phyloP scores from a whole-genome alignment of 768 basidiomycete genomes.

The Psilocybe sp. region DNA sequence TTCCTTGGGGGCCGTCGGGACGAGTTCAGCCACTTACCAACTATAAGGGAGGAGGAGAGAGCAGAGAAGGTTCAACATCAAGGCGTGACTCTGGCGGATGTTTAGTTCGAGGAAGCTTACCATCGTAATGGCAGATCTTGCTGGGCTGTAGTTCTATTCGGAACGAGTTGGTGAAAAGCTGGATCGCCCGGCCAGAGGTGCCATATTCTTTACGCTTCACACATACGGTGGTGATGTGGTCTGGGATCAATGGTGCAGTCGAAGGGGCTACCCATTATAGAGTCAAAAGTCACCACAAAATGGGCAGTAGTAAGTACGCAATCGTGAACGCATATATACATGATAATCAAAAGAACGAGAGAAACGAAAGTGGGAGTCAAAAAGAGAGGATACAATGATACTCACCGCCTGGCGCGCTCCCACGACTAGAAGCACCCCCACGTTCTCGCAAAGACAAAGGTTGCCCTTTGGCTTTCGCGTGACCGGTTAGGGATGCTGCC shows the following conservation, averaged over 20 bases:
- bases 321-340: background rate
- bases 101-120: constrained; percentile 29
- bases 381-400: constrained; percentile 15
- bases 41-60: constrained; percentile 18
- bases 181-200: constrained; percentile 24
- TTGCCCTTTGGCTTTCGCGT: constrained; percentile 15
- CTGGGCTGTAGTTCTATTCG: constrained; percentile 50
- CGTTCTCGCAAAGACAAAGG: constrained; percentile 21
- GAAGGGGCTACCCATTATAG: constrained; percentile 18
- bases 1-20: background rate
- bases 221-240: constrained; percentile 26
- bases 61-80: background rate
- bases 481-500: constrained; percentile 20
- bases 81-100: no score
- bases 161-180: constrained; percentile 56
- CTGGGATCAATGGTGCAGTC: constrained; percentile 31
- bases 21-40: constrained; percentile 31
- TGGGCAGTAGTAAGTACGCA: no score
- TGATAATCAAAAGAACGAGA: background rate
- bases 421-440: constrained; percentile 28
- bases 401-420: constrained; percentile 19
- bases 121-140: constrained; percentile 75
- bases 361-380: constrained; percentile 12
- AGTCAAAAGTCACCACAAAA: no score
- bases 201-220: constrained; percentile 33